Evolutionary conservation across 2,329 filamentous ascomycete genomes (phyloP), one percentile per base, ranked within the genome.

Genomic region (Fusarium sp.): DNA sequence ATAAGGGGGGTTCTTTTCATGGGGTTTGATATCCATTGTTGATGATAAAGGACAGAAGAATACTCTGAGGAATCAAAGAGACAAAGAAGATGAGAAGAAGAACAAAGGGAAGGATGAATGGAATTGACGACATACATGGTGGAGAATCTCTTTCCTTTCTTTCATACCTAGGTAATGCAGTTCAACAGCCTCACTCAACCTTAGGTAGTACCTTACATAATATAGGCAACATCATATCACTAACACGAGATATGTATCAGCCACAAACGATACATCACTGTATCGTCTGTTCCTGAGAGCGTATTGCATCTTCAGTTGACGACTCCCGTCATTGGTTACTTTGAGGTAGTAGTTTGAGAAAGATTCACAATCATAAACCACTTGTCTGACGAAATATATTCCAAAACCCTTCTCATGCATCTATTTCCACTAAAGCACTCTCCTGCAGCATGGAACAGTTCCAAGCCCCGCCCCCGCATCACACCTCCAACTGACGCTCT

Each of bases 391-490:
- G 13, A 47, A 28, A 38, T 14, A n/a, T 38, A 38, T 28, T 38
- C 50, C 44, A 31, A 50, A 58, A 48, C 55, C 30, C 16, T 50
- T 36, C 15, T 33, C 28, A 20, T 45, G 54, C 33, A 36, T 54
- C 28, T 45, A 28, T 28, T 48, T 26, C 28, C 55, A 55, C 48
- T 47, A 51, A 48, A 48, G 28, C 22, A 36, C 50, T 48, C 44
- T 70, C 45, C 42, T 71, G 38, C 57, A 58, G 44, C 38, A 41
- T 39, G 22, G 38, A 39, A 26, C 28, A 50, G 45, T 45, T 28
- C 48, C 24, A 60, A 42, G 75, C 75, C 75, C 75, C 75, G 62
- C 75, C 75, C 75, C 75, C 75, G 75, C 75, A 77, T 77, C 73
- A 56, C 62, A 41, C 30, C 70, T 69, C 58, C 56, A 56, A 50